Evolutionary conservation across 441 rosid species (phyloP), one percentile per base, ranked within the genome.

Genomic region (Erodium trifolium): DNA sequence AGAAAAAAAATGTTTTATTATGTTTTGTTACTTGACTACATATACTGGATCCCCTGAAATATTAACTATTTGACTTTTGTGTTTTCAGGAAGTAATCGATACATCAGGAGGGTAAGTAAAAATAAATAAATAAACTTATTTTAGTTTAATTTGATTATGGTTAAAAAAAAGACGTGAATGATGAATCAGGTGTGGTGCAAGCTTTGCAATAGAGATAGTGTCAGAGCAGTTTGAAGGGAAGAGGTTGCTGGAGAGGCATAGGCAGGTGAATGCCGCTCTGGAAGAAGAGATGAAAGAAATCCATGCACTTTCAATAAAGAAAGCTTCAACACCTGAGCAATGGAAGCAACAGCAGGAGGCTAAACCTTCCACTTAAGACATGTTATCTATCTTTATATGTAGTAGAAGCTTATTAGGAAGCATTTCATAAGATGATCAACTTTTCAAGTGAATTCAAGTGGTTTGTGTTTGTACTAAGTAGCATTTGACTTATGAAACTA

Each of bases 301-400:
- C 31, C 98, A 93, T 71, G 97, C 98, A 59, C 91, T 91, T 64
- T 93, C 97, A 1, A 91, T 91, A n/a, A 88, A 83, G 82, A 93
- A 88, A 82, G 88, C 93, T 59, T 68, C 77, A 45, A 84, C 90
- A 37, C 90, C 91, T 1, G 85, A 76, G 16, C 97, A 85, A 82
- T 87, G 97, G 98, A 89, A 87, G 73, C 75, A 77, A 65, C 84
- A 87, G 70, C 74, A 80, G 13, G 88, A 85, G 76, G 43, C 91
- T 66, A 73, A 83, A 60, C n/a, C 87, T 39, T 82, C 81, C 69
- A 78, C 90, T 69, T 82, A 76, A 73, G 16, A 16, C 60, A 74
- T 64, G 13, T 5, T 6, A 55, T 55, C 10, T 8, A 4, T 17
- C 62, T 8, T 9, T 7, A 43, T 47, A 47, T 47, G 53, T 47